Evolutionary conservation across 2,329 filamentous ascomycete species (phyloP), one percentile per base, ranked within the genome.

Genomic region (Botrytis fabae): DNA sequence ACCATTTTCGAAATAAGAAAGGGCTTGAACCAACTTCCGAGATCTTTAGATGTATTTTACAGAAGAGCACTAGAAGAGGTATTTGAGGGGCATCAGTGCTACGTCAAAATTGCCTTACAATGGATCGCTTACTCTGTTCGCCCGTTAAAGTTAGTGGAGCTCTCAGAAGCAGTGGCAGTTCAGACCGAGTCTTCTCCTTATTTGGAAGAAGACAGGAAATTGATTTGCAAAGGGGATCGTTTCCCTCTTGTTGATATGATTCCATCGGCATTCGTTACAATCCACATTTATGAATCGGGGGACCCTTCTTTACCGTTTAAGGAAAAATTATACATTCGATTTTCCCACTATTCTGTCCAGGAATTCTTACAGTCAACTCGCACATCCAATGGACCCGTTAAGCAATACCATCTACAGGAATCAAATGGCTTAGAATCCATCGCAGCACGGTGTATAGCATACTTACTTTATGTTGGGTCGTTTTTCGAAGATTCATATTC

Each of bases 51-150:
- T 40, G 51, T 7, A 4, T 76, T 74, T 28, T 77, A 77, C 48
- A 44, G 73, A 46, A 72, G 42, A 68, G 73, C 20, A 28, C 10
- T 75, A 8, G 20, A 35, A 42, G 64, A 73, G 0, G 73, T 77
- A 25, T 22, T 69, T 6, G 54, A 63, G 12, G 32, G 51, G 1
- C 35, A 76, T 35, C 51, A 71, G 28, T 22, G 63, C 7, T 42
- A 59, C 14, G 73, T 64, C 35, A 38, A 18, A 22, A 48, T 35
- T 18, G 74, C 79, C 28, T 72, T 81, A 9, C 66, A 74, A 66
- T 81, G 75, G 76, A 68, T 81, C 9, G 60, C 75, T 4, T 77
- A 71, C 46, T 64, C 77, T 16, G 65, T 42, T 1, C 54, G 75
- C 10, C 32, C 54, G 28, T 40, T 57, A 12, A 40, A 32, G 25